These are phyloP conservation scores for Pugionium cornutum DNA, from an alignment of 345 rosid species.

Conservation along the genomic window DNA sequence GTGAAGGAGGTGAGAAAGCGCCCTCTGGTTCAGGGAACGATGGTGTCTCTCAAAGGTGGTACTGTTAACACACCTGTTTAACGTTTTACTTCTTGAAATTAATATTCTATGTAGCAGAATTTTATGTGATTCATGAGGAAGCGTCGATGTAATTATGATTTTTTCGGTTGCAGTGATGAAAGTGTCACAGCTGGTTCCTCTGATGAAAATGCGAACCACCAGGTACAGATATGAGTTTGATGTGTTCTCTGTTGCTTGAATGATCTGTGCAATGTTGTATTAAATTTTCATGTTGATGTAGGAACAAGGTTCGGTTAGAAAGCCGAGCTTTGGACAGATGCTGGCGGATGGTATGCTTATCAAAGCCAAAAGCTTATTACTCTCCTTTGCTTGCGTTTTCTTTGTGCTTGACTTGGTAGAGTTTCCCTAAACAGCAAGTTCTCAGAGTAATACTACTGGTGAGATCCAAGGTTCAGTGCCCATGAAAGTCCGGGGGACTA, in stretches of 20 bases:
- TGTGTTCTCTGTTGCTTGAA: not conserved
- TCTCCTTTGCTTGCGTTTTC: too few relatives aligned
- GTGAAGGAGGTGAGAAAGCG: constrained; percentile 58
- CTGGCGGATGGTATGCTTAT: too few relatives aligned
- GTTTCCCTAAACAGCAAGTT: too few relatives aligned
- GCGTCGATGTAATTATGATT: constrained; percentile 21
- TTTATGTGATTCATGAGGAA: constrained; percentile 6
- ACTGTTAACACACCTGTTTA: not conserved
- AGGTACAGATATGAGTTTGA: constrained; percentile 45
- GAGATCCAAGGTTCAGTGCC: too few relatives aligned
- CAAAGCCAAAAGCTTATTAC: too few relatives aligned
- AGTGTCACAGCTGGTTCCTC: constrained; percentile 91
- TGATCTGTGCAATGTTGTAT: not conserved
- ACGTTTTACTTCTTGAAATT: not conserved
- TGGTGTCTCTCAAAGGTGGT: constrained; percentile 87
- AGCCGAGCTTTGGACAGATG: too few relatives aligned
- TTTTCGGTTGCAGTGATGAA: constrained; percentile 60
- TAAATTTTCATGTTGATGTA: not conserved
- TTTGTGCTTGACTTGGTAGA: too few relatives aligned
- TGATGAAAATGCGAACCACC: constrained; percentile 64
- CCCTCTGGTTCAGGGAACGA: constrained; percentile 69
- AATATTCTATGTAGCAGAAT: not conserved
- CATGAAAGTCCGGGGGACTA: too few relatives aligned
- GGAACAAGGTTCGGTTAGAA: too few relatives aligned
- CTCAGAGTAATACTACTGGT: too few relatives aligned